Conservation (phyloP, 2,329 filamentous ascomycete genomes). For the Huntiella decipiens region DNA sequence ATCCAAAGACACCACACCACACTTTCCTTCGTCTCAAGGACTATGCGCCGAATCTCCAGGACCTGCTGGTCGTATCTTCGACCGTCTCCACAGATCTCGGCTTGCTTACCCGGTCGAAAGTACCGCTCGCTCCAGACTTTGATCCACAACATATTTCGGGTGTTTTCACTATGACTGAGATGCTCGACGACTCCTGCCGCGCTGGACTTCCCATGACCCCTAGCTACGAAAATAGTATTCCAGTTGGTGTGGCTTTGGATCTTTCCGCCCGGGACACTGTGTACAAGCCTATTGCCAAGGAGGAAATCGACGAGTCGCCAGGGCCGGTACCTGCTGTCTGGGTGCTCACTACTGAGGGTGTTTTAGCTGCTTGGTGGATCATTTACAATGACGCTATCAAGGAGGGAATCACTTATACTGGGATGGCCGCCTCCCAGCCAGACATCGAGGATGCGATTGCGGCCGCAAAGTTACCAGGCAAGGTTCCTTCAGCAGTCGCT, state of each 20-base stretch:
- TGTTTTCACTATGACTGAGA: constrained; percentile 54
- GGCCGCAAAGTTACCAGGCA: constrained; percentile 9
- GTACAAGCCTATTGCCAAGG: constrained; percentile 52
- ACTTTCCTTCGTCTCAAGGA: constrained; percentile 59
- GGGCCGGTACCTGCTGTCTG: constrained; percentile 69
- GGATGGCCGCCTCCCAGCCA: constrained; percentile 34
- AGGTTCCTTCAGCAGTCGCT: constrained; percentile 15
- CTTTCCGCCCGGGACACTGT: constrained; percentile 69
- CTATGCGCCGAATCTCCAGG: constrained; percentile 62
- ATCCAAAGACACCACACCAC: constrained; percentile 52
- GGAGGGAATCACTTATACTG: constrained; percentile 52
- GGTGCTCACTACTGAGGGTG: constrained; percentile 73
- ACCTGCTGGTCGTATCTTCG: constrained; percentile 65
- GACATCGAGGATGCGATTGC: constrained; percentile 13
- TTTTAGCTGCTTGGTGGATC: constrained; percentile 77
- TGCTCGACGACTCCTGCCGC: constrained; percentile 53
- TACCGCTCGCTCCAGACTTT: constrained; percentile 42
- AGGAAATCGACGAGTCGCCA: constrained; percentile 59
- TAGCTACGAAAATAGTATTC: constrained; percentile 47
- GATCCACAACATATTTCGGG: constrained; percentile 40
- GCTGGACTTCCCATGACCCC: constrained; percentile 54
- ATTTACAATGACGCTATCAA: constrained; percentile 76
- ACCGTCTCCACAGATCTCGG: constrained; percentile 66
- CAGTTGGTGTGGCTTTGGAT: constrained; percentile 66
- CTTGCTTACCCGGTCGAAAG: constrained; percentile 54